Evolutionary conservation across 2,329 filamentous ascomycete genomes (phyloP).

Genomic region (Moelleriella libera): DNA sequence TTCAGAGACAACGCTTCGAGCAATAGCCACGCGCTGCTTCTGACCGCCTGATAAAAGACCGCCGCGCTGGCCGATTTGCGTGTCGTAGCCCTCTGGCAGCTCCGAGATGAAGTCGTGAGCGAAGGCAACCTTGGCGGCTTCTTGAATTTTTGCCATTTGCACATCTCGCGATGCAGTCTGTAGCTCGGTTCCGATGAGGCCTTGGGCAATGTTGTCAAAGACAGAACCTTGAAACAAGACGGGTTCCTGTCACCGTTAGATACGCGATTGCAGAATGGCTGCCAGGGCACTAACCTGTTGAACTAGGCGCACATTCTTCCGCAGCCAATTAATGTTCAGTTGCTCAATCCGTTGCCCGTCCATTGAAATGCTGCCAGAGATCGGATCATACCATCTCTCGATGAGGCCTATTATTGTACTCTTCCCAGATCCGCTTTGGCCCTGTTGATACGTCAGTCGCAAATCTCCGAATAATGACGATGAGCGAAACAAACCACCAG

Average conservation of each 20-base stretch:
- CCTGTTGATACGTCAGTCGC: slow-evolving; percentile 7
- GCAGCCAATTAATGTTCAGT: slow-evolving; percentile 23
- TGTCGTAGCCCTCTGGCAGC: slow-evolving; percentile 42
- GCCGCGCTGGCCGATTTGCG: slow-evolving; percentile 48
- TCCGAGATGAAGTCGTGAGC: slow-evolving; percentile 37
- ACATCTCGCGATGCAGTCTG: slow-evolving; percentile 23
- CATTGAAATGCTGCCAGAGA: slow-evolving; percentile 18
- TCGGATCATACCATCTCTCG: slow-evolving; percentile 24
- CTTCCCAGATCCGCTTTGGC: slow-evolving; percentile 23
- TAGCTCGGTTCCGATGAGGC: slow-evolving; percentile 27
- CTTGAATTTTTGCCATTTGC: slow-evolving; percentile 26
- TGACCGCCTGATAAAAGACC: slow-evolving; percentile 54
- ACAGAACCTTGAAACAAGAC: slow-evolving; percentile 32
- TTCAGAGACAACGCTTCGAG: slow-evolving; percentile 49
- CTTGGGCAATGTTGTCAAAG: slow-evolving; percentile 40
- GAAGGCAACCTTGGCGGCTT: slow-evolving; percentile 34
- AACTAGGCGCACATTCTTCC: slow-evolving; percentile 22
- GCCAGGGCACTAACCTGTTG: slow-evolving; percentile 12
- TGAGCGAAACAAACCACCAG: slow-evolving; percentile 16
- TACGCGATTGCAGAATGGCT: neutral
- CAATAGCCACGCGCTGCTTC: slow-evolving; percentile 52
- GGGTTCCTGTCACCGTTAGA: slow-evolving; percentile 19
- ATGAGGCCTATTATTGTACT: slow-evolving; percentile 24
- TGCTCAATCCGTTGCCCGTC: slow-evolving; percentile 18
- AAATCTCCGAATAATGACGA: neutral